Evolutionary conservation across 305 asterid species (phyloP), one percentile per base, ranked within the genome.

Genomic region (Coffea humblotiana): DNA sequence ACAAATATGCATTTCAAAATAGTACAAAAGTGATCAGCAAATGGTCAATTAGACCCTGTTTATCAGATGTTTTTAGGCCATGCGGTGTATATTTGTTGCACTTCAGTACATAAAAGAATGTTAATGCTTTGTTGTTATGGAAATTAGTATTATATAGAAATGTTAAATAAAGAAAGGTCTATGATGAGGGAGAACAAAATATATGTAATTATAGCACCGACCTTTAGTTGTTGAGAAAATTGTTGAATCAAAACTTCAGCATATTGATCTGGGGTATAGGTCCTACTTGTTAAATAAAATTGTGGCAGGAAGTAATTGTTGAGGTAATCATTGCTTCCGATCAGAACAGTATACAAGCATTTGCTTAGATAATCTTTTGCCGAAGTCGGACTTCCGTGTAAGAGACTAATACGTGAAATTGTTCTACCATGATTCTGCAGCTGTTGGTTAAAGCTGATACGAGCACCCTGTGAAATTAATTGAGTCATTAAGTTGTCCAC

Each of bases 241-340:
- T 83, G 86, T 40, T 73, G 25, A 75, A 72, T 74, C 60, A 91
- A 74, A 43, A 77, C 71, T 15, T 25, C 66, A 6, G 94, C 91
- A 78, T 78, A 89, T 54, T 81, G 58, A 52, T 85, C 82, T 14
- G 94, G 87, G 0, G 83, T 77, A 77, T 81, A 82, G 13, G 70
- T 0, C 8, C 2, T 32, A 64, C 85, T 86, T 52, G 93, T 80
- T 61, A 45, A 15, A 49, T 82, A 85, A 52, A 27, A n/a, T 25
- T 78, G 66, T 23, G 87, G 87, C 77, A 80, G 0, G 18, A 77
- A 77, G 37, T 78, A 85, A 18, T 83, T 78, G 52, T 83, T 83
- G 47, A 85, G 25, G 48, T 83, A 85, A 72, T 85, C 88, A 45
- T 89, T 90, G 82, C 86, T 88, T 6, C 93, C 93, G 4, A 85